A percentile compares a stretch with the other conserved stretches of the same genome.
phyloP scores from a whole-genome alignment of 2,329 filamentous ascomycete species.

The Teratosphaeria zuluensis region DNA sequence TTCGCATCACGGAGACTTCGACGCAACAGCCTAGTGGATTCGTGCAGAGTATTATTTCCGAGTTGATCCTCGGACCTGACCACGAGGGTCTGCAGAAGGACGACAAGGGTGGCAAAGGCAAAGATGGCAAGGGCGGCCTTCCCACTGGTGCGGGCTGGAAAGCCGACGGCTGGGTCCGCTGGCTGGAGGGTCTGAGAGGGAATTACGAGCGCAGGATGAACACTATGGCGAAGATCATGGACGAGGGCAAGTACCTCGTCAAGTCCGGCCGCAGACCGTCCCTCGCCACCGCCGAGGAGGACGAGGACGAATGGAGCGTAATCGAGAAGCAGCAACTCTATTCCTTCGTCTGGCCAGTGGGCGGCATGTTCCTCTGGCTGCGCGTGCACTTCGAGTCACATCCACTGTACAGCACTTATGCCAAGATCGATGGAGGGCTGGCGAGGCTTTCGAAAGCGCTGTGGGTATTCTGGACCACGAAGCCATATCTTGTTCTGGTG shows the following conservation, averaged over 20 bases:
- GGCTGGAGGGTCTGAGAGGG: constrained; percentile 75
- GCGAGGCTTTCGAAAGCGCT: constrained; percentile 53
- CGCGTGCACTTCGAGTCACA: constrained; percentile 62
- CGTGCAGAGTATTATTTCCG: constrained; percentile 71
- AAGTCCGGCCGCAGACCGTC: constrained; percentile 45
- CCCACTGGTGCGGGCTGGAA: constrained; percentile 58
- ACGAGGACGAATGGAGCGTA: constrained; percentile 59
- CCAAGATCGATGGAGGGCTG: constrained; percentile 26
- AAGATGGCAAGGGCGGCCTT: constrained; percentile 33
- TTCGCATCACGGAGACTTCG: constrained; percentile 63
- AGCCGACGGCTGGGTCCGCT: constrained; percentile 77
- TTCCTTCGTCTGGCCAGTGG: constrained; percentile 67
- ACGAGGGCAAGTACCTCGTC: constrained; percentile 56
- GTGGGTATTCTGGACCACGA: constrained; percentile 60
- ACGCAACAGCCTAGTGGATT: constrained; percentile 86
- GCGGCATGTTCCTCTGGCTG: constrained; percentile 90
- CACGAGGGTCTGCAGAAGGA: constrained; percentile 35
- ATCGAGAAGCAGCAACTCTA: constrained; percentile 66
- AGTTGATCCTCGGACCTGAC: constrained; percentile 64
- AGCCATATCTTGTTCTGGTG: constrained; percentile 60
- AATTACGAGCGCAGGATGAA: constrained; percentile 80
- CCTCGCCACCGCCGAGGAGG: constrained; percentile 17
- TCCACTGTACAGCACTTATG: constrained; percentile 50
- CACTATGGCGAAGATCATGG: constrained; percentile 64
- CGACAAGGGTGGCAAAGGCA: constrained; percentile 26